Evolutionary conservation across 345 rosid genomes (phyloP), one percentile per base, ranked within the genome.

Genomic region (Trapa bicornis): DNA sequence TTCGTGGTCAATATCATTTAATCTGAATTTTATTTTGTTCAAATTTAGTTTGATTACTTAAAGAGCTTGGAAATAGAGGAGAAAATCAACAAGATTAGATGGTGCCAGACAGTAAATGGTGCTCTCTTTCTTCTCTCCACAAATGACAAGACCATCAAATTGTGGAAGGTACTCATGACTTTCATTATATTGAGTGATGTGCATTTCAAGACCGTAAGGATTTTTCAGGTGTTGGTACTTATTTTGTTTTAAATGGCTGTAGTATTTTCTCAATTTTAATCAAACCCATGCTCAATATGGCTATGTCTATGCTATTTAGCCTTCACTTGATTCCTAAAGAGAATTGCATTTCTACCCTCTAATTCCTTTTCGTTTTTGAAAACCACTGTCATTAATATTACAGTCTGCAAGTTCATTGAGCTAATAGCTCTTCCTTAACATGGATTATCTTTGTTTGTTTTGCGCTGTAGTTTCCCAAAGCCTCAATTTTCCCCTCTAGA

Each of bases 51-150:
- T 83, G 98, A 92, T 75, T 92, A 92, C 77, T 85, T 92, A 67
- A 92, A 88, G 85, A 92, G 98, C 75, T 85, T 92, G 93, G 98
- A 92, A 83, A 92, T 92, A 74, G 98, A 89, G 80, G 98, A 92
- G 89, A 92, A 92, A 68, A 92, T 92, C 69, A 92, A 92, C 86
- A 88, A 92, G 69, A 88, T 92, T 53, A 88, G 87, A 81, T 89
- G 96, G 98, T 92, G 96, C 76, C 98, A 86, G 75, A 74, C 87
- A 47, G 93, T 92, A 2, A 92, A 89, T 69, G 83, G 91, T 16
- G 93, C 96, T 6, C 77, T 88, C 56, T 92, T 87, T 80, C 96
- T 92, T 68, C 87, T 92, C 61, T 92, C 98, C 1, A 88, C 96
- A 7, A 92, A 92, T 70, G 92, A 87, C 77, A 87, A 87, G 80